A percentile compares a stretch with the other conserved stretches of the same genome.
Evolutionary conservation across 306 rosid genomes (phyloP).

Genomic region (Medicago ruthenica): DNA sequence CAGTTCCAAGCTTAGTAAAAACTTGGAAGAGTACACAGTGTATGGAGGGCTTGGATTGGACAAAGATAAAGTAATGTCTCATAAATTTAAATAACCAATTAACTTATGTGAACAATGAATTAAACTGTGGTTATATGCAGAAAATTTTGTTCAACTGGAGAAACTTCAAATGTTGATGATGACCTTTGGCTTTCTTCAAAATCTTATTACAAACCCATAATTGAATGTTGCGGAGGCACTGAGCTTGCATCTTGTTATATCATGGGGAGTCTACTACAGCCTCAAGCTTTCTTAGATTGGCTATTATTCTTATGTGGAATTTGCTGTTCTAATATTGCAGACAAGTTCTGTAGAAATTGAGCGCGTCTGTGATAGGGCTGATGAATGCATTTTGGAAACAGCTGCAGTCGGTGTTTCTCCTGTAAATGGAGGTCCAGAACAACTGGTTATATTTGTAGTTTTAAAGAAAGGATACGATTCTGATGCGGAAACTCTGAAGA

Average conservation of each 20-base stretch:
- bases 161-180: conserved; percentile 84
- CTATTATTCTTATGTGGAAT: conserved; percentile 26
- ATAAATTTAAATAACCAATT: conserved; percentile 16
- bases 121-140: conserved; percentile 54
- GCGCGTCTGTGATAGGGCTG: conserved; percentile 72
- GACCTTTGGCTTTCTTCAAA: conserved; percentile 97
- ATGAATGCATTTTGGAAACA: conserved; percentile 73
- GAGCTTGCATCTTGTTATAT: conserved; percentile 78
- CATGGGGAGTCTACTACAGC: conserved; percentile 69
- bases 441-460: conserved; percentile 67
- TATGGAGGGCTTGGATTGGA: conserved; percentile 92
- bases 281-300: conserved; percentile 64
- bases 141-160: conserved; percentile 75
- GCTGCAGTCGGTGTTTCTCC: conserved; percentile 80
- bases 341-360: conserved; percentile 89
- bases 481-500: conserved; percentile 57
- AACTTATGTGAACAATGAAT: conserved; percentile 26
- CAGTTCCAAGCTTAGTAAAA: conserved; percentile 95
- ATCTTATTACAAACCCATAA: conserved; percentile 70
- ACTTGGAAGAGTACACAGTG: conserved; percentile 86
- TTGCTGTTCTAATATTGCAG: conserved; percentile 44
- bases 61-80: conserved; percentile 73
- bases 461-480: conserved; percentile 59
- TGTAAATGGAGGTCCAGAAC: conserved; percentile 78
- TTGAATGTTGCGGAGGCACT: conserved; percentile 89